Evolutionary conservation across 78 protist species (phyloP).

Genomic region (Protostelium mycophagum): DNA sequence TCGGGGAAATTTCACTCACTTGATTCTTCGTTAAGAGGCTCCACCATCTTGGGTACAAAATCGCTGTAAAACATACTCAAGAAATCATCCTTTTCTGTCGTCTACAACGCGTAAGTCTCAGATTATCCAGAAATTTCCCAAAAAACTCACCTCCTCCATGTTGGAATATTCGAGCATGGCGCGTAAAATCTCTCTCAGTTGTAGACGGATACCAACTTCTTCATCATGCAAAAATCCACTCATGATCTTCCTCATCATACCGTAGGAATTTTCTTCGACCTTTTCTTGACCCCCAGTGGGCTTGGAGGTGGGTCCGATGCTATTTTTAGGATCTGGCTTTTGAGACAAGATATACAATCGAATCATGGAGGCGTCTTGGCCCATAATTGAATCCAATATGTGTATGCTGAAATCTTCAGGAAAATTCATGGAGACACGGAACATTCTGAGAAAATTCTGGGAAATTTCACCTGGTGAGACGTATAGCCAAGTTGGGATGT

Average conservation of each 20-base stretch:
- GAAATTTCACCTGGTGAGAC: not conserved
- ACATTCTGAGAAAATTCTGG: too few species aligned
- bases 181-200: conserved; percentile 11
- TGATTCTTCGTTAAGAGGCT: conserved; percentile 24
- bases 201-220: conserved; percentile 16
- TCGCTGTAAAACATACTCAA: conserved; percentile 65
- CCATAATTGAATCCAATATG: not conserved
- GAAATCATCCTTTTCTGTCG: conserved; percentile 33
- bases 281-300: not conserved
- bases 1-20: not conserved
- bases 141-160: not conserved
- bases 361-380: conserved; percentile 34
- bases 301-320: not conserved
- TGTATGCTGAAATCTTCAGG: not conserved
- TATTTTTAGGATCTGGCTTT: not conserved
- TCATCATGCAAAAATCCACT: not conserved
- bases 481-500: not conserved
- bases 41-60: conserved; percentile 25
- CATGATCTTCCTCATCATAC: not conserved
- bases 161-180: not conserved
- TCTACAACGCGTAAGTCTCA: not conserved
- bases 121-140: not conserved
- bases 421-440: not conserved
- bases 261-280: not conserved
- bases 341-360: conserved; percentile 1